phyloP scores from a whole-genome alignment of 2,329 filamentous ascomycete species.

The Beauveria scarabaeidicola region DNA sequence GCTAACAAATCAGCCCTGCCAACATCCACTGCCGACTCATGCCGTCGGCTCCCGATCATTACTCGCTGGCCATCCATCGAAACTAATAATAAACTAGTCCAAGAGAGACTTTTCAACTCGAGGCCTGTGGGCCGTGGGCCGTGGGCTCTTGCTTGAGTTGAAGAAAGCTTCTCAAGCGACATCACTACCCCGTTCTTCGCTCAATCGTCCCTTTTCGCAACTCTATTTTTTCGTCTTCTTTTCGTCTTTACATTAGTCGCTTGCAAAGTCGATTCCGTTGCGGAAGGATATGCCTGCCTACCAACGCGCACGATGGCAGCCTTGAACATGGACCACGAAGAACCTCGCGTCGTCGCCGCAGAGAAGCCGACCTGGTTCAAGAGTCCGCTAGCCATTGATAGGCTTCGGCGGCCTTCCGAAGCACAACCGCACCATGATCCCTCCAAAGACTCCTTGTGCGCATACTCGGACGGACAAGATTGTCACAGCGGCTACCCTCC shows the following conservation, averaged over 20 bases:
- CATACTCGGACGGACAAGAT: background rate
- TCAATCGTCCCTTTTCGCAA: too few species aligned
- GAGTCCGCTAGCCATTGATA: constrained; percentile 3
- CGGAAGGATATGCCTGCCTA: background rate
- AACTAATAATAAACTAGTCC: too few species aligned
- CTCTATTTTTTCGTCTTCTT: background rate
- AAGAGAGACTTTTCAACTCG: too few species aligned
- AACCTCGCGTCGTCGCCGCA: constrained; percentile 1
- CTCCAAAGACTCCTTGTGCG: background rate
- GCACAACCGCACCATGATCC: background rate
- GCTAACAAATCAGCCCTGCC: background rate
- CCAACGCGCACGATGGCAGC: background rate
- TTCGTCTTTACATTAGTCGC: background rate
- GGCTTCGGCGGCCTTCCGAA: background rate
- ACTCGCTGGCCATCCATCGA: too few species aligned
- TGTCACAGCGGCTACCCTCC: constrained; percentile 1
- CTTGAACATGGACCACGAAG: constrained; percentile 3
- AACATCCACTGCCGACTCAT: background rate
- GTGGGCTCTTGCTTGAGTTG: background rate
- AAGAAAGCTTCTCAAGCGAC: background rate
- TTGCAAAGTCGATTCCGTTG: background rate
- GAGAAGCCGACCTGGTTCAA: constrained; percentile 8
- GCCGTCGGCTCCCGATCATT: background rate
- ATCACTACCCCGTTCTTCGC: too few species aligned
- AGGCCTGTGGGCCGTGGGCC: too few species aligned